Percentiles rank a stretch among this genome's conserved stretches.
Conservation (phyloP, 2,329 filamentous ascomycete species). For the Diplodia intermedia region DNA sequence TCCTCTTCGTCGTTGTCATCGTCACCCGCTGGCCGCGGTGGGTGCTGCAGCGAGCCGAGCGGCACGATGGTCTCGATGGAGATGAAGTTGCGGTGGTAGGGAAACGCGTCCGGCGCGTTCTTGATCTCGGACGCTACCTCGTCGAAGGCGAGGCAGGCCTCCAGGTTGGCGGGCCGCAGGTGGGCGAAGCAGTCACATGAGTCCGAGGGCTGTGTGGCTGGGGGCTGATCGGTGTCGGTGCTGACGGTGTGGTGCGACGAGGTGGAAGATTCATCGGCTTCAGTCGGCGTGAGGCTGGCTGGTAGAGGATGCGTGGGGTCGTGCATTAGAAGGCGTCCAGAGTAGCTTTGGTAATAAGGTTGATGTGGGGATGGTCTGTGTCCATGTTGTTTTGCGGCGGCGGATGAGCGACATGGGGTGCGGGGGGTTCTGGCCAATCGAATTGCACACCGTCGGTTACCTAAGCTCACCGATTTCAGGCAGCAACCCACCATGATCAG, state of each 20-base stretch:
- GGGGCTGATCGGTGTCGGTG: conserved; percentile 5
- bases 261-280: conserved; percentile 8
- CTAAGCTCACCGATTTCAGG: neutral
- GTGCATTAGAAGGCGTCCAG: neutral
- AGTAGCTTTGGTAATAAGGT: neutral
- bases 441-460: neutral
- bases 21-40: neutral
- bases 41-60: conserved; percentile 11
- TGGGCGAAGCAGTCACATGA: conserved; percentile 21
- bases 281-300: conserved; percentile 9
- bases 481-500: neutral
- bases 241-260: neutral
- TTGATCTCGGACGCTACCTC: conserved; percentile 18
- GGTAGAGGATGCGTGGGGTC: neutral
- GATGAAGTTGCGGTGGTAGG: conserved; percentile 19
- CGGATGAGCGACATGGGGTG: neutral
- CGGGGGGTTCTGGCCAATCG: neutral
- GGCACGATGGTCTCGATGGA: conserved; percentile 18
- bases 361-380: neutral
- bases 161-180: conserved; percentile 15
- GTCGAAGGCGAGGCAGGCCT: conserved; percentile 21
- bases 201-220: conserved; percentile 4
- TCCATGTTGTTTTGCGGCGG: neutral
- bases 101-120: conserved; percentile 10
- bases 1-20: neutral